phyloP scores from a whole-genome alignment of 2,329 filamentous ascomycete species.

The Venturiaceae sp. region DNA sequence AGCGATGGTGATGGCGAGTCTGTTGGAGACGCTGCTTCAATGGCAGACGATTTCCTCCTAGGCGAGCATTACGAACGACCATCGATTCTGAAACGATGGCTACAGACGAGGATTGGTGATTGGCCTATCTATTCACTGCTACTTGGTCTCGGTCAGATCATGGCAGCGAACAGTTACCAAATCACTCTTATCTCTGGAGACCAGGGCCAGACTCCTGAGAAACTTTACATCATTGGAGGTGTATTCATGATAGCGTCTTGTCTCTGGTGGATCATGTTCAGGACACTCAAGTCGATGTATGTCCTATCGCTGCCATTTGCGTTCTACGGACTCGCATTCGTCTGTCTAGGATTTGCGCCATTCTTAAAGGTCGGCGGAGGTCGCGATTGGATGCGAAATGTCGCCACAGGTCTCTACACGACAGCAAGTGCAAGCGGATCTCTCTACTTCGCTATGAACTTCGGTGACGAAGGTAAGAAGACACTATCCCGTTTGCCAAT shows the following conservation, averaged over 20 bases:
- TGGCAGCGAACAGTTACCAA: conserved; percentile 58
- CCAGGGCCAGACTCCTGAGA: conserved; percentile 46
- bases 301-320: conserved; percentile 51
- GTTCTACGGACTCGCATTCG: conserved; percentile 53
- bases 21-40: not conserved
- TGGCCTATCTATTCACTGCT: conserved; percentile 56
- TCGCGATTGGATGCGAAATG: conserved; percentile 48
- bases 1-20: not conserved
- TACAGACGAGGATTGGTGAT: conserved; percentile 42
- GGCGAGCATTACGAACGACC: conserved; percentile 15
- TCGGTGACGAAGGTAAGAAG: conserved; percentile 46
- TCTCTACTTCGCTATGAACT: conserved; percentile 58
- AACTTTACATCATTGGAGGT: conserved; percentile 50
- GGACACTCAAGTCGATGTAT: conserved; percentile 45
- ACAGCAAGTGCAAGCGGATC: conserved; percentile 53
- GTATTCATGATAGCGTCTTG: conserved; percentile 50
- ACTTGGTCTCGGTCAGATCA: conserved; percentile 52
- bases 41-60: conserved; percentile 13
- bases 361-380: conserved; percentile 30
- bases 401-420: conserved; percentile 53
- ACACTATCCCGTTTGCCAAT: not conserved
- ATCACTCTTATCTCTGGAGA: conserved; percentile 58
- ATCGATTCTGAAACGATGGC: conserved; percentile 13
- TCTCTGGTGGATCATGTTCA: conserved; percentile 55
- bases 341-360: conserved; percentile 52